phyloP scores from a whole-genome alignment of 2,329 filamentous ascomycete genomes.

The Diaporthe ilicicola region DNA sequence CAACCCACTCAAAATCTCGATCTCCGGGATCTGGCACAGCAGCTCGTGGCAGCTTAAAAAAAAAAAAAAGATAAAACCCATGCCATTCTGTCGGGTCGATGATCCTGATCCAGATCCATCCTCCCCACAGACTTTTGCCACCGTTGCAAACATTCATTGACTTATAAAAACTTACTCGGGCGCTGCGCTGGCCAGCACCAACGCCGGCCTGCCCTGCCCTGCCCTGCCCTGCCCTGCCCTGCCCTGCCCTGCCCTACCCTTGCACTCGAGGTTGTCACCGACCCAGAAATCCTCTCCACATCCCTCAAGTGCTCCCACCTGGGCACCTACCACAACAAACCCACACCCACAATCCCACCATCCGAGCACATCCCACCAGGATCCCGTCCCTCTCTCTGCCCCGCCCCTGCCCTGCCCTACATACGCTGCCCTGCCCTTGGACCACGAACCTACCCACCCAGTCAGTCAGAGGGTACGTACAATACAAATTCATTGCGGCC shows the following conservation, averaged over 20 bases:
- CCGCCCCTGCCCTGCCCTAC: background rate
- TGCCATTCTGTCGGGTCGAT: background rate
- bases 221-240: no score
- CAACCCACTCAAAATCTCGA: background rate
- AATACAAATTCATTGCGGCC: constrained; percentile 19
- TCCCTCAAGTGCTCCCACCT: no score
- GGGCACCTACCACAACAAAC: no score
- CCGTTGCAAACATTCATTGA: background rate
- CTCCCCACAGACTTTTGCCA: constrained; percentile 5
- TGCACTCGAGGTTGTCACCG: background rate
- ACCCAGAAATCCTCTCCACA: background rate
- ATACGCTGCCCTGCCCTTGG: background rate
- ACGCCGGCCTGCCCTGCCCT: no score
- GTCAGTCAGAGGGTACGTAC: background rate
- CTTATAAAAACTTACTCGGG: background rate
- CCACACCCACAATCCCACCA: no score
- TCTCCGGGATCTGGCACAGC: no score
- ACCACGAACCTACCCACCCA: background rate
- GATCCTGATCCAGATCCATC: background rate
- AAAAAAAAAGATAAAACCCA: background rate
- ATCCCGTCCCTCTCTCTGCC: background rate
- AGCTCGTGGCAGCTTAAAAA: background rate
- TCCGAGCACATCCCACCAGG: background rate
- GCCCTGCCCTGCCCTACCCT: no score
- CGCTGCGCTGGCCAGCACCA: background rate